Evolutionary conservation across 148 eudicot genomes (phyloP).

Genomic region (Beta vulgaris): DNA sequence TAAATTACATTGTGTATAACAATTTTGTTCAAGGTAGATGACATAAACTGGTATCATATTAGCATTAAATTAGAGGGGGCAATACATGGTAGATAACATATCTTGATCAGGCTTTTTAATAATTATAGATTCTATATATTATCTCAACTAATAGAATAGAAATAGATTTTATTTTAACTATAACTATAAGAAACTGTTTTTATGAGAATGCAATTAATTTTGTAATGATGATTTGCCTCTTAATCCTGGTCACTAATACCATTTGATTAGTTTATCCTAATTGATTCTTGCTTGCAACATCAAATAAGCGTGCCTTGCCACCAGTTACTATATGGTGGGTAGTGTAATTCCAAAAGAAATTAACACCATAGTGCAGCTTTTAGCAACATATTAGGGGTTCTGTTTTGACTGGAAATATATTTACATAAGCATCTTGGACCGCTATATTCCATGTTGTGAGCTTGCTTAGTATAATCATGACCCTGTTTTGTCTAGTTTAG

Average conservation of each 20-base stretch:
- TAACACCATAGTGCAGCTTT: slow-evolving; percentile 14
- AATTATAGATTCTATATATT: too few species aligned
- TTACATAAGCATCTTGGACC: slow-evolving; percentile 34
- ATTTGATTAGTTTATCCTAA: neutral
- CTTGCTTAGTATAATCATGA: slow-evolving; percentile 30
- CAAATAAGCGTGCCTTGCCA: neutral
- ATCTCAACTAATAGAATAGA: too few species aligned
- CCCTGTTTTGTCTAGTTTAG: slow-evolving; percentile 24
- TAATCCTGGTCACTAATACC: neutral
- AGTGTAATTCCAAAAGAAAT: slow-evolving; percentile 22
- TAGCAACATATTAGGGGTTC: neutral
- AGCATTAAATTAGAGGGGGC: too few species aligned
- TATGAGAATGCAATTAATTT: neutral
- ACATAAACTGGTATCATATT: too few species aligned
- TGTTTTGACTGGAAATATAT: slow-evolving; percentile 13
- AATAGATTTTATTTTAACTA: too few species aligned
- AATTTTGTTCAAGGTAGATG: too few species aligned
- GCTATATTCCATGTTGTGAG: slow-evolving; percentile 13
- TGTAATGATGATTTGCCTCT: neutral
- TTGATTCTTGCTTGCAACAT: neutral
- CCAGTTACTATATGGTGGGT: neutral
- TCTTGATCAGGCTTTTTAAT: too few species aligned
- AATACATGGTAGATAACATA: too few species aligned
- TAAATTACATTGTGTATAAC: too few species aligned
- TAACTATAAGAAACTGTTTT: too few species aligned